Evolutionary conservation across 805 yeast species (phyloP), one percentile per base, ranked within the genome.

Genomic region (Jamesozyma rosinii): DNA sequence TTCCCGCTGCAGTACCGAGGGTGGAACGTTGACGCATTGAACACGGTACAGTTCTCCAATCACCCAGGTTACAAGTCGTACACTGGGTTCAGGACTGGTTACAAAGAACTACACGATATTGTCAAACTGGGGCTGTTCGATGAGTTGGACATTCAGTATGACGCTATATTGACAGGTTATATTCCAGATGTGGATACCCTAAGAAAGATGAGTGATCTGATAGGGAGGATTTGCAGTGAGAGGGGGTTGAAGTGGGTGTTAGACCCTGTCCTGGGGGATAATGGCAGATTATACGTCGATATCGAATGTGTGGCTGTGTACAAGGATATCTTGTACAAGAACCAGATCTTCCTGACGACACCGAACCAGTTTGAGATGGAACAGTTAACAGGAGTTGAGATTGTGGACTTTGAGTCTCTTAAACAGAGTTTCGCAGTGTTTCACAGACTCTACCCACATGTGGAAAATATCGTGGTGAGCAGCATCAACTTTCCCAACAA

Each of bases 211-310:
- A 71, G 70, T 33, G 57, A 68, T 13, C 57, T 78, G 2, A 67
- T 72, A 29, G 49, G 46, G 13, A 46, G 41, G 46, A 59, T 65
- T 39, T 65, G 64, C 38, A 55, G 51, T 35, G 40, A 41, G 37
- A 55, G 53, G 41, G 49, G 56, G 39, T 33, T 51, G 30, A 37
- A 74, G 15, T 78, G 90, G 79, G 70, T 89, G 4, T 59, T 90
- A 40, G 97, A 90, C 59, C 97, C 97, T 1, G 92, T 90, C 1
- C 65, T 90, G 59, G 97, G 97, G 11, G 97, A 90, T 57, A 81
- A 86, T 52, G 96, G 95, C 1, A 72, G 68, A 44, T 62, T 88
- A 3, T 90, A 90, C 58, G 95, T 90, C 1, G 71, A 72, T 45
- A 72, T 71, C 42, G 71, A 66, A 11, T 70, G 80, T 21, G 66